These are phyloP conservation scores for Boletus sp. DNA, from an alignment of 1,284 basidiomycete species.

Conservation along the genomic window DNA sequence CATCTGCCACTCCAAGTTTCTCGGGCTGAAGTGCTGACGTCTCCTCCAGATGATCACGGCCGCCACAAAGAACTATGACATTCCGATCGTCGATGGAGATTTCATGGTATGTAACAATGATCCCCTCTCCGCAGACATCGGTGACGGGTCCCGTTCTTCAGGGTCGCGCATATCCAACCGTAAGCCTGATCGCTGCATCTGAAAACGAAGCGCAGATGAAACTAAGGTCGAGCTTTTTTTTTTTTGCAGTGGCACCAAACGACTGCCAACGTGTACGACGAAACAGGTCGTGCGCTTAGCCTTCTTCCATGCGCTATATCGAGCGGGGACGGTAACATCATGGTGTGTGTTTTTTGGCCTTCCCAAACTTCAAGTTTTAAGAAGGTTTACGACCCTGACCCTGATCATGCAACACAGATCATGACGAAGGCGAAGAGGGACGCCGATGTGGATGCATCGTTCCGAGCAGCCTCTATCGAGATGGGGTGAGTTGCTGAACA, in stretches of 20 bases:
- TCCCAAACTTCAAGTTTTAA: neutral
- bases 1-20: neutral
- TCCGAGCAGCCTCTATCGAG: conserved; percentile 37
- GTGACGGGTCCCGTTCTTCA: conserved; percentile 14
- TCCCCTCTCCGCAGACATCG: conserved; percentile 3
- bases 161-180: conserved; percentile 37
- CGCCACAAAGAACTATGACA: conserved; percentile 35
- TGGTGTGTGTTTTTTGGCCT: conserved; percentile 25
- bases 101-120: conserved; percentile 40
- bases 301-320: conserved; percentile 35
- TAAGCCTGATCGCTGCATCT: conserved; percentile 17
- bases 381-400: conserved; percentile 1
- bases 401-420: conserved; percentile 28
- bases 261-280: conserved; percentile 39
- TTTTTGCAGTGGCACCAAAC: conserved; percentile 36
- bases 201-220: neutral
- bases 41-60: conserved; percentile 34
- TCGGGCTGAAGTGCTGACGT: conserved; percentile 5
- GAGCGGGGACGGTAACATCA: conserved; percentile 38
- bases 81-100: conserved; percentile 43
- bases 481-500: conserved; percentile 37
- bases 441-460: conserved; percentile 31
- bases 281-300: conserved; percentile 27
- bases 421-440: conserved; percentile 35
- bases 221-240: neutral